These are phyloP conservation scores for Scorias spongiosa DNA, from an alignment of 2,329 filamentous ascomycete genomes.

Conservation along the genomic window DNA sequence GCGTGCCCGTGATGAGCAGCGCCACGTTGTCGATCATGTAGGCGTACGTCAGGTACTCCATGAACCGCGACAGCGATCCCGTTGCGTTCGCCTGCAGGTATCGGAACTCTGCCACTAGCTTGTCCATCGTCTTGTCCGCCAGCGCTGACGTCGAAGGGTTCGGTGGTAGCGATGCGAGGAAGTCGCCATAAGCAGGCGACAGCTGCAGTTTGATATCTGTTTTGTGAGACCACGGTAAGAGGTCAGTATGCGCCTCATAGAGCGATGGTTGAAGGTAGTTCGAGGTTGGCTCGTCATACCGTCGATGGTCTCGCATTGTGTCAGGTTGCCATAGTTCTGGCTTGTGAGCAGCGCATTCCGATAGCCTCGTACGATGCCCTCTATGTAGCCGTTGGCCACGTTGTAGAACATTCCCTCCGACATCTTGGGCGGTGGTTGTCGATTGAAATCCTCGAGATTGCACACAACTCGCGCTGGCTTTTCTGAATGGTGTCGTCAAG, in stretches of 20 bases:
- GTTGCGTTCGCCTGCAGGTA: conserved; percentile 91
- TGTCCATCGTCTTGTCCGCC: conserved; percentile 90
- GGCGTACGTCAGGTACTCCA: conserved; percentile 96
- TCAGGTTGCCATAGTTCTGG: conserved; percentile 87
- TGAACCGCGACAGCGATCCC: conserved; percentile 81
- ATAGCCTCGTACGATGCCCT: conserved; percentile 94
- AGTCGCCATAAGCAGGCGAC: conserved; percentile 90
- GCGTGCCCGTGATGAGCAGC: conserved; percentile 88
- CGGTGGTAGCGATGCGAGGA: conserved; percentile 80
- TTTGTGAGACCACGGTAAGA: conserved; percentile 2
- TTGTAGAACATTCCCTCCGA: conserved; percentile 33
- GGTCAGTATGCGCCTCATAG: conserved; percentile 1
- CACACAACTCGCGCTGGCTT: too few species aligned
- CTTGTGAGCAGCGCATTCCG: conserved; percentile 81
- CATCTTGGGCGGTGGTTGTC: conserved; percentile 16
- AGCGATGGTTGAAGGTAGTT: neutral
- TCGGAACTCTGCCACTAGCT: conserved; percentile 92
- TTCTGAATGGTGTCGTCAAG: neutral
- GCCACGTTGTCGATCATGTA: conserved; percentile 99
- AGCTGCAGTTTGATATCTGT: conserved; percentile 97
- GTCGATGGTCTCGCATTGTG: conserved; percentile 94
- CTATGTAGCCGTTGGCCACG: conserved; percentile 60
- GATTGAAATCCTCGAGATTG: too few species aligned
- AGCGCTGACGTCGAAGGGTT: conserved; percentile 94
- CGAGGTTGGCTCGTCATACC: conserved; percentile 38